These are phyloP conservation scores for Tephrocybe sp. DNA, from an alignment of 768 basidiomycete species.

Conservation along the genomic window DNA sequence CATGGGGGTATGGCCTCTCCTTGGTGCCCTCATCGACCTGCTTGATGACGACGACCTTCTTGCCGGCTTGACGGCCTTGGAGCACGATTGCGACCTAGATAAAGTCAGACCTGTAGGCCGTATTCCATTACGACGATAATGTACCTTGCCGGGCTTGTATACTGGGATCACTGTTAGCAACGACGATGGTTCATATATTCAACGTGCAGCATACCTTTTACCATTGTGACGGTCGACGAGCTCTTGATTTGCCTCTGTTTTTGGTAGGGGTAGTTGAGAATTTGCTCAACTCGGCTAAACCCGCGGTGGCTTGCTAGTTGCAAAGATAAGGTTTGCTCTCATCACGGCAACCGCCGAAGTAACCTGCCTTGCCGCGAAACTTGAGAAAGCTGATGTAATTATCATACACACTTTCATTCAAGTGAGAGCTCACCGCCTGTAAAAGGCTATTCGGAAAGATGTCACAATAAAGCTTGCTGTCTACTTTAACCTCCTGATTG, in stretches of 20 bases:
- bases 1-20: constrained; percentile 95
- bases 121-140: background rate
- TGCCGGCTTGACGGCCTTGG: constrained; percentile 98
- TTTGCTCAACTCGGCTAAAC: constrained; percentile 29
- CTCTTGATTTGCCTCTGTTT: constrained; percentile 41
- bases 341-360: background rate
- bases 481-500: too few relatives aligned
- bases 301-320: constrained; percentile 47
- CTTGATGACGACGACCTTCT: constrained; percentile 99
- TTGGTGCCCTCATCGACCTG: constrained; percentile 97
- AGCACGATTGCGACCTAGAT: constrained; percentile 93
- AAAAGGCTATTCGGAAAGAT: too few relatives aligned
- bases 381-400: too few relatives aligned
- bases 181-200: constrained; percentile 15
- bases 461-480: too few relatives aligned
- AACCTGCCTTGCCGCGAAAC: background rate
- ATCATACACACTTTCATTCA: too few relatives aligned
- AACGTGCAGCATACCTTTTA: constrained; percentile 46
- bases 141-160: constrained; percentile 94
- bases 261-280: constrained; percentile 22
- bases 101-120: background rate
- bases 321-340: constrained; percentile 31
- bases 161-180: constrained; percentile 42
- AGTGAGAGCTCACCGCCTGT: too few relatives aligned
- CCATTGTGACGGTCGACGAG: constrained; percentile 53